Evolutionary conservation across 2,329 filamentous ascomycete species (phyloP).

Genomic region (Sphaerostilbella broomeana): DNA sequence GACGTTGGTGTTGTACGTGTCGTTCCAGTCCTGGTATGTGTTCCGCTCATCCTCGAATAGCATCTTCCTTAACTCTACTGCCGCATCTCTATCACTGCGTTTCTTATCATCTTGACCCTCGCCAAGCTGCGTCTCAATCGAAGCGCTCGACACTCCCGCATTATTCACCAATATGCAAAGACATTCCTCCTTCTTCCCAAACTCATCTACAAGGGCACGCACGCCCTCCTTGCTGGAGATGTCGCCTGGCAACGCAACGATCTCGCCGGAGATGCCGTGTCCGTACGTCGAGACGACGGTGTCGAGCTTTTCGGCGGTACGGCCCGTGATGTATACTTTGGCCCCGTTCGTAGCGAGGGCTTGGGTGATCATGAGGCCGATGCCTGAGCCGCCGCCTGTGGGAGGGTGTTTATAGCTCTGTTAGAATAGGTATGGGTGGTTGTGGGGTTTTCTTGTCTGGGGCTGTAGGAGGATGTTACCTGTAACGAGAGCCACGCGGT

Average conservation of each 20-base stretch:
- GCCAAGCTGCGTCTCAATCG: constrained; percentile 42
- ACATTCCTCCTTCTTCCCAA: constrained; percentile 48
- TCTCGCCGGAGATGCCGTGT: constrained; percentile 46
- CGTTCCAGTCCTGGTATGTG: constrained; percentile 63
- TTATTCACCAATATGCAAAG: constrained; percentile 65
- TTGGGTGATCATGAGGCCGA: constrained; percentile 63
- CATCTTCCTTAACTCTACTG: constrained; percentile 49
- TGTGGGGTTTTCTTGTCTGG: neutral
- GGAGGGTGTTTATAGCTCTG: neutral
- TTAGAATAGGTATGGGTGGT: neutral
- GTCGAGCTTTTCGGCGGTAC: constrained; percentile 56
- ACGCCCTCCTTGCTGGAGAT: constrained; percentile 57
- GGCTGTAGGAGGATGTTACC: constrained; percentile 22
- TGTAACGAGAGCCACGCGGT: constrained; percentile 40
- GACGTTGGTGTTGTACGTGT: constrained; percentile 69
- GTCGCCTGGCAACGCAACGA: constrained; percentile 55
- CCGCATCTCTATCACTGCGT: constrained; percentile 32
- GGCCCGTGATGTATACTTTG: constrained; percentile 65
- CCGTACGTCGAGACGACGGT: constrained; percentile 52
- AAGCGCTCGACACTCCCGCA: constrained; percentile 52
- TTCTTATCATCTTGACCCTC: too few species aligned
- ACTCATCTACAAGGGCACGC: constrained; percentile 48
- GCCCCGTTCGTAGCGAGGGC: constrained; percentile 61
- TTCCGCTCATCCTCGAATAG: constrained; percentile 58
- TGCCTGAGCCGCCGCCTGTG: constrained; percentile 50